Evolutionary conservation across 2,329 filamentous ascomycete genomes (phyloP), one percentile per base, ranked within the genome.

Genomic region (Dactylonectria macrodidyma): DNA sequence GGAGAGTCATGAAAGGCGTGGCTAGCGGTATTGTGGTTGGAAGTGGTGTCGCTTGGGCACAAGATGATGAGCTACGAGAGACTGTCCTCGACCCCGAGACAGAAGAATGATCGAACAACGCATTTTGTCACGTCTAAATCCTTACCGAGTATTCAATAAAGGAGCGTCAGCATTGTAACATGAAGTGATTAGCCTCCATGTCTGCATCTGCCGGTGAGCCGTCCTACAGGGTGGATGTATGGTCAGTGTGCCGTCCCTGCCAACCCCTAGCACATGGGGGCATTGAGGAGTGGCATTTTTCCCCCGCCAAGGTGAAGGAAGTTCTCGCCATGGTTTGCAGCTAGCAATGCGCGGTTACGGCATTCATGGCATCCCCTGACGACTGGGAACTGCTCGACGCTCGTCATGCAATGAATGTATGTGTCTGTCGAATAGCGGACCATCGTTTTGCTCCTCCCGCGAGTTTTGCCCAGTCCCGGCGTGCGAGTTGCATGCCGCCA

Each of bases 1-100:
- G 91, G 90, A 89, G 90, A 75, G 90, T 92, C 22, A 88, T 95
- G 79, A 96, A 95, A 82, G 92, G 89, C 26, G 89, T 94, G 48
- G 87, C 92, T n/a, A 93, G 92, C 75, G 93, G 92, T 19, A 87
- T 95, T 62, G 88, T 97, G 54, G 93, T 90, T 5, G 93, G 93
- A 3, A 97, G 94, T 79, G 94, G 94, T 54, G 85, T 96, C 61
- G 91, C 97, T 76, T 97, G 94, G 94, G 90, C 89, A 12, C 84
- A 87, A 47, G 90, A 97, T 79, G 86, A 90, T 59, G 85, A 84
- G 66, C 82, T 97, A 68, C 85, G 88, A 65, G 88, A 89, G 58
- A 85, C 95, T 68, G 93, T 97, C 30, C 84, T 97, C 68, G 94
- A 93, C 76, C 82, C 85, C 11, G 89, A 91, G 70, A 80, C 81